phyloP scores from a whole-genome alignment of 2,329 filamentous ascomycete species.

The Zymoseptoria crescenta region DNA sequence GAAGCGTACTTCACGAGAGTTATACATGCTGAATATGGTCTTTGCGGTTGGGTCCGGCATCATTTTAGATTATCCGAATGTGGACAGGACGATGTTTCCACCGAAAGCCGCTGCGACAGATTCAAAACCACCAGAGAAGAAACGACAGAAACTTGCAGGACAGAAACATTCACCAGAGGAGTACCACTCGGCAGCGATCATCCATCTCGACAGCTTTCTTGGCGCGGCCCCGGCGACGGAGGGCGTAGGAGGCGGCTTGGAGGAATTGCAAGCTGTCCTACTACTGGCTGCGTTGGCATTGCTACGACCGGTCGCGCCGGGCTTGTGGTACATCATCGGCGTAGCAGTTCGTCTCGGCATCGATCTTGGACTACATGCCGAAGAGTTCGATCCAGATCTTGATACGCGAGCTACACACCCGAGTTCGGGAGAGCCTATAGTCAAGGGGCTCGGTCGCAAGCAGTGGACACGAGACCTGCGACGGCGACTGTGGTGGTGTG shows the following conservation, averaged over 20 bases:
- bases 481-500: slow-evolving; percentile 90
- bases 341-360: slow-evolving; percentile 85
- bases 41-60: slow-evolving; percentile 94
- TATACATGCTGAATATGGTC: slow-evolving; percentile 95
- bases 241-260: slow-evolving; percentile 76
- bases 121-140: slow-evolving; percentile 28
- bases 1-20: slow-evolving; percentile 64
- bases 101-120: slow-evolving; percentile 30
- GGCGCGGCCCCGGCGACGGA: slow-evolving; percentile 54
- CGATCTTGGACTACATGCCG: slow-evolving; percentile 85
- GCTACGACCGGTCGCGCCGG: slow-evolving; percentile 81
- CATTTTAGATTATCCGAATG: slow-evolving; percentile 56
- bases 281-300: slow-evolving; percentile 86
- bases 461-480: slow-evolving; percentile 83
- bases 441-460: slow-evolving; percentile 49
- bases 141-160: slow-evolving; percentile 45
- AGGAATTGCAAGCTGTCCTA: slow-evolving; percentile 89
- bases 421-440: slow-evolving; percentile 2
- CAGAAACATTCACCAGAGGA: slow-evolving; percentile 70
- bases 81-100: slow-evolving; percentile 12
- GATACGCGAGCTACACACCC: slow-evolving; percentile 30
- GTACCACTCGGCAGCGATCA: slow-evolving; percentile 90
- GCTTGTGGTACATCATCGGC: slow-evolving; percentile 94
- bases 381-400: slow-evolving; percentile 61
- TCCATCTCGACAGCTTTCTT: slow-evolving; percentile 81